Evolutionary conservation across 352 stramenopile species (phyloP).

Genomic region (Phytopythium cucurbitacearum): DNA sequence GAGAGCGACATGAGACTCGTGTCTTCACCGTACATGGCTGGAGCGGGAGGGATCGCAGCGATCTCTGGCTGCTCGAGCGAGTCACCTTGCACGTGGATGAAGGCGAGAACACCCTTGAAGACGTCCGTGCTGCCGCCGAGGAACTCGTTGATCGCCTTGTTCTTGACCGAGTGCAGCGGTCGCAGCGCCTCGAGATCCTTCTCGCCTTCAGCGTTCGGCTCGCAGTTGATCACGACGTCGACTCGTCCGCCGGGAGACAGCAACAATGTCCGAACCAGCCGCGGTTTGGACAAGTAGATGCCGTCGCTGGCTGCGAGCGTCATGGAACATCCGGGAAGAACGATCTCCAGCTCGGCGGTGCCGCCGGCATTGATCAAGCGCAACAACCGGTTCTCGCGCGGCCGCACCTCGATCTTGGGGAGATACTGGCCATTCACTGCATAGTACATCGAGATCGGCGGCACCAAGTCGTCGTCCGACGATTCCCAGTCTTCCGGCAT

Average conservation of each 20-base stretch:
- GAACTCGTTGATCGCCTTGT: conserved; percentile 33
- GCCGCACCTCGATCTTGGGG: conserved; percentile 49
- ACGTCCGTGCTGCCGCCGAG: conserved; percentile 57
- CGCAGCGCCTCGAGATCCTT: conserved; percentile 28
- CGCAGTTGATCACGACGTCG: conserved; percentile 60
- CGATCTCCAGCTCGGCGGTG: conserved; percentile 47
- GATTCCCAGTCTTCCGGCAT: conserved; percentile 16
- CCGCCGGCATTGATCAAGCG: conserved; percentile 60
- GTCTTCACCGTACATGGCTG: conserved; percentile 32
- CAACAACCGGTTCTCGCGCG: conserved; percentile 50
- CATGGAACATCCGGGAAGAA: conserved; percentile 57
- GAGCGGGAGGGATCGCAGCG: conserved; percentile 22
- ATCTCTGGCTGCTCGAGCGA: conserved; percentile 25
- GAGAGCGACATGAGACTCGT: conserved; percentile 37
- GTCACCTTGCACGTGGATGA: conserved; percentile 50
- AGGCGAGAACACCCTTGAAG: conserved; percentile 46
- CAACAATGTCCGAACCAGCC: conserved; percentile 34
- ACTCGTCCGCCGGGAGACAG: conserved; percentile 53
- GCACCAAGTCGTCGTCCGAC: conserved; percentile 14
- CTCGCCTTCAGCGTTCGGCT: conserved; percentile 14
- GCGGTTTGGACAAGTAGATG: conserved; percentile 41
- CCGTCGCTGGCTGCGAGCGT: conserved; percentile 50
- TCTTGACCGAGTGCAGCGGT: conserved; percentile 48
- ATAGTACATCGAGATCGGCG: conserved; percentile 52
- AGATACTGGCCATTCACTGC: conserved; percentile 69